Percentiles rank a stretch among this genome's conserved stretches.
phyloP scores from a whole-genome alignment of 2,329 filamentous ascomycete genomes.

The Verruconis gallopava region DNA sequence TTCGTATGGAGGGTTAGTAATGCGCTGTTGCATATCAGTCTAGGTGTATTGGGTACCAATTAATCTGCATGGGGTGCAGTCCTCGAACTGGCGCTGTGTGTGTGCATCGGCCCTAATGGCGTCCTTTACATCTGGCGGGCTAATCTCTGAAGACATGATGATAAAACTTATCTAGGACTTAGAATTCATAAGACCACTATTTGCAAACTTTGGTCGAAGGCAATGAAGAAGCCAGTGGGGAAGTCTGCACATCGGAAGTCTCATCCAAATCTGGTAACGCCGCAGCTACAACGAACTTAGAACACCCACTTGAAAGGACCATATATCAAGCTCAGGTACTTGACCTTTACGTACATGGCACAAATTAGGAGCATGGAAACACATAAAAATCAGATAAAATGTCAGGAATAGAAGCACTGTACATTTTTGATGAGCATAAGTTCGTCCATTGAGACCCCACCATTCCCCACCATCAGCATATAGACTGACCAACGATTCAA shows the following conservation, averaged over 20 bases:
- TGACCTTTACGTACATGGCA: no score
- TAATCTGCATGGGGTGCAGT: constrained; percentile 60
- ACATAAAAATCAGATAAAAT: constrained; percentile 26
- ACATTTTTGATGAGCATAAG: constrained; percentile 96
- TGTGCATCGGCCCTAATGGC: constrained; percentile 29
- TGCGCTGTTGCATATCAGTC: no score
- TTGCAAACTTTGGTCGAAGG: no score
- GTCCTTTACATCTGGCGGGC: constrained; percentile 30
- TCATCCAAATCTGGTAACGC: not conserved
- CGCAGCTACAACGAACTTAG: not conserved
- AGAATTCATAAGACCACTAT: no score
- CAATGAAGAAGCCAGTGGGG: no score
- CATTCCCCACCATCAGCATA: not conserved
- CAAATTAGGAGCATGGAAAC: no score
- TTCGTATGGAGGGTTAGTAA: constrained; percentile 27
- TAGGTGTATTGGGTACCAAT: constrained; percentile 40
- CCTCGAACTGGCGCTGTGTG: constrained; percentile 26
- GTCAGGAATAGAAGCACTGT: constrained; percentile 81
- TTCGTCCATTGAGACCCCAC: constrained; percentile 31
- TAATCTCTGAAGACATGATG: constrained; percentile 9
- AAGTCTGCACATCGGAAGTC: no score
- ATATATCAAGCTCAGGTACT: no score
- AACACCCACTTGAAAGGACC: not conserved
- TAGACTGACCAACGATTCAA: constrained; percentile 26
- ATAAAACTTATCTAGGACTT: no score